phyloP scores from a whole-genome alignment of 2,329 filamentous ascomycete species.

The Fusarium duplospermum region DNA sequence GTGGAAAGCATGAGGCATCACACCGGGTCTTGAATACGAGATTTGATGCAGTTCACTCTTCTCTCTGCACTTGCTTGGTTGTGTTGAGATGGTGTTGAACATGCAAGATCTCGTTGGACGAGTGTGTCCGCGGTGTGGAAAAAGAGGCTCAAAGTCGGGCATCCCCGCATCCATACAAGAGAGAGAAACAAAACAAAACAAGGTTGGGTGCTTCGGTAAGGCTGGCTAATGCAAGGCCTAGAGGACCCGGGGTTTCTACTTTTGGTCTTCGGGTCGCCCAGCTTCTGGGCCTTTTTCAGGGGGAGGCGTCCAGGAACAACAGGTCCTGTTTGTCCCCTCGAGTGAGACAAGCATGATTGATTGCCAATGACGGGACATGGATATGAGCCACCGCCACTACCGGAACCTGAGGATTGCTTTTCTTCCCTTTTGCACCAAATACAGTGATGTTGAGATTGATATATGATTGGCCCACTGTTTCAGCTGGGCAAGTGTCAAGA shows the following conservation, averaged over 20 bases:
- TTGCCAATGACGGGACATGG: background rate
- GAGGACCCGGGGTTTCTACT: background rate
- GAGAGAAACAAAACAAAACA: background rate
- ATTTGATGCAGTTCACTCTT: slow-evolving; percentile 21
- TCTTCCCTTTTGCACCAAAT: background rate
- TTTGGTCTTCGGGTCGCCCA: background rate
- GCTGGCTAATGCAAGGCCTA: slow-evolving; percentile 34
- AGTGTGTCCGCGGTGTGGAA: background rate
- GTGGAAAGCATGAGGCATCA: slow-evolving; percentile 23
- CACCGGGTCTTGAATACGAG: slow-evolving; percentile 35
- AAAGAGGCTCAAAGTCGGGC: slow-evolving; percentile 23
- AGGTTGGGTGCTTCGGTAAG: slow-evolving; percentile 6
- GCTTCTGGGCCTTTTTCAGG: slow-evolving; percentile 13
- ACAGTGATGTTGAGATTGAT: background rate
- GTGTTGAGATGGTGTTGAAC: slow-evolving; percentile 13
- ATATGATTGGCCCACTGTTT: background rate
- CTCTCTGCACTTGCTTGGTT: background rate
- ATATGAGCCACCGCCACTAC: background rate
- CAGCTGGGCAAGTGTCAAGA: background rate
- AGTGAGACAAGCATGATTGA: slow-evolving; percentile 18
- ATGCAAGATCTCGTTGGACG: slow-evolving; percentile 29
- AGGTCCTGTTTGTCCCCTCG: background rate
- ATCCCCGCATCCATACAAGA: background rate
- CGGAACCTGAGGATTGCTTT: background rate
- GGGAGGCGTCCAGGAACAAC: slow-evolving; percentile 1